Evolutionary conservation across 805 yeast genomes (phyloP), one percentile per base, ranked within the genome.

Genomic region (Wickerhamomyces strasburgensis): DNA sequence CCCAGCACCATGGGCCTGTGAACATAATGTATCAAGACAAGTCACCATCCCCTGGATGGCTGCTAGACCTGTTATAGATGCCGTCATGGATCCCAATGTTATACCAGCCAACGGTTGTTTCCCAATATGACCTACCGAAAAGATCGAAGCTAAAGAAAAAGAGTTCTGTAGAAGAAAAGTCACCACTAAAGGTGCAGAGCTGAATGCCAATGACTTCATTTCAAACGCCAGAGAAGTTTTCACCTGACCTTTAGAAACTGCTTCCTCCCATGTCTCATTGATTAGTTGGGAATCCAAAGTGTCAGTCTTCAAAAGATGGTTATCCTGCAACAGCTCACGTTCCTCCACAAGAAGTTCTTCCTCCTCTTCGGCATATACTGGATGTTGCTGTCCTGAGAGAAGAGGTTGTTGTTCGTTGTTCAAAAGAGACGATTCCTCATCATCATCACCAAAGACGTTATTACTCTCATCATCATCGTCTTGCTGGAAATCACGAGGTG

Each of bases 1-100:
- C n/a, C 82, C 83, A 5, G 93, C 84, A 4, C 95, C 95, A 57
- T 74, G 84, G 0, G 94, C 90, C 59, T 85, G 94, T 0, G 95
- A 81, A 47, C 93, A 84, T 30, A 85, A 64, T 0, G 94, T 84
- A 55, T 85, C 95, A 38, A 85, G 65, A 42, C 89, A 81, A 0
- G 95, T 84, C 0, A 93, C 79, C 33, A 85, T 72, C 17, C 95
- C 95, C 57, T 84, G 90, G 44, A 84, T 78, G 29, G 85, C 72
- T 0, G 94, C 89, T 46, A 82, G 78, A 3, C 56, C 57, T 1
- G 93, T 80, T 40, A 85, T 83, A 46, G 80, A 80, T 1, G 88
- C 84, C 3, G 94, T 84, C 88, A 84, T 85, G 1, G 86, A 72
- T 1, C 87, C 93, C 55, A 85, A 64, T 0, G 90, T 80, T 7